Evolutionary conservation across 495 filamentous ascomycete species (phyloP).

Genomic region (Penicillium taxi): DNA sequence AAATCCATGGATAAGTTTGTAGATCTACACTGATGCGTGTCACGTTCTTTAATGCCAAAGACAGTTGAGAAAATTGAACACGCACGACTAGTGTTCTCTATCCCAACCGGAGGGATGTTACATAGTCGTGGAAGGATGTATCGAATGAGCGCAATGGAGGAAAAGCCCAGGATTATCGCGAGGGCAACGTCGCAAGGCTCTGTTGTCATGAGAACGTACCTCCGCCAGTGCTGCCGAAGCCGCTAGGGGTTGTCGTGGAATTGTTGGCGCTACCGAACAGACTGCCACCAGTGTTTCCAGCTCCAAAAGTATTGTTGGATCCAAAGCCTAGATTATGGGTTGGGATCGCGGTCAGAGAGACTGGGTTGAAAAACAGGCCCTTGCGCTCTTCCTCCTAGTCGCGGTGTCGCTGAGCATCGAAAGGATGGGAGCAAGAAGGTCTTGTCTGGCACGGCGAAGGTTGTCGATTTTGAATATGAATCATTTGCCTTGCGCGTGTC

Average conservation of each 20-base stretch:
- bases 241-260: conserved; percentile 35
- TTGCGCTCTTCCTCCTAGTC: conserved; percentile 39
- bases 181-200: conserved; percentile 29
- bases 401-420: conserved; percentile 28
- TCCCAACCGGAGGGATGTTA: neutral
- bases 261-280: conserved; percentile 40
- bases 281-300: conserved; percentile 28
- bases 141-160: neutral
- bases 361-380: conserved; percentile 18
- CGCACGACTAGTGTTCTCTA: neutral
- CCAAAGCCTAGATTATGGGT: conserved; percentile 52
- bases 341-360: conserved; percentile 40
- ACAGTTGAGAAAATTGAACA: neutral
- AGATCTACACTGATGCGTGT: conserved; percentile 1
- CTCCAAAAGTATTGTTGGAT: conserved; percentile 36
- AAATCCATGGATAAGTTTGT: neutral
- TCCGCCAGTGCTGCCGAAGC: conserved; percentile 54
- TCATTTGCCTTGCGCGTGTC: conserved; percentile 17
- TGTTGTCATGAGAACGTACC: conserved; percentile 40
- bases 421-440: conserved; percentile 18
- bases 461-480: neutral
- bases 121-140: no score
- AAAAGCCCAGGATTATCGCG: conserved; percentile 1
- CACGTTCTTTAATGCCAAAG: neutral
- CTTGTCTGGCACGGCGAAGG: conserved; percentile 13